phyloP scores from a whole-genome alignment of 192 early-diverging fungal genomes.

The Umbelopsis sp. region DNA sequence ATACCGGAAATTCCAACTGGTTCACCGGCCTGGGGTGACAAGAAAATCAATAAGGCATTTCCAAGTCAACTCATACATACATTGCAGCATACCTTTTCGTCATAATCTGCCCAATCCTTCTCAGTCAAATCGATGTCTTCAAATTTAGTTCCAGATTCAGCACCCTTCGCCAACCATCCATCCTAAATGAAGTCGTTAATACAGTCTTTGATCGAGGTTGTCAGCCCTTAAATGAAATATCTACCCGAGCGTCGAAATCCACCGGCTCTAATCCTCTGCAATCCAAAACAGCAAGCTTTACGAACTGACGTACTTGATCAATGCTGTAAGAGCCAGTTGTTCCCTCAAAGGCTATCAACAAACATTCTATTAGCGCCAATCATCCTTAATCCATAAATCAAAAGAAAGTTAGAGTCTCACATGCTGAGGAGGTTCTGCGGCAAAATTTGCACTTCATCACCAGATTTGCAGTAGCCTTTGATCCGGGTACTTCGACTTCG shows the following conservation, averaged over 20 bases:
- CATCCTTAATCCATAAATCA: background rate
- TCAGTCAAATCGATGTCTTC: slow-evolving; percentile 80
- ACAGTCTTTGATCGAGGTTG: background rate
- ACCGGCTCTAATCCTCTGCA: slow-evolving; percentile 85
- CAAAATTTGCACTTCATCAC: slow-evolving; percentile 94
- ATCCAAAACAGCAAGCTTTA: slow-evolving; percentile 71
- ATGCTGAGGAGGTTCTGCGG: slow-evolving; percentile 70
- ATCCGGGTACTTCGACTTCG: slow-evolving; percentile 63
- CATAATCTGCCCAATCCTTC: slow-evolving; percentile 89
- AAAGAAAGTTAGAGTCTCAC: slow-evolving; percentile 27
- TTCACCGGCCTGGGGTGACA: slow-evolving; percentile 47
- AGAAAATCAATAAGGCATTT: background rate
- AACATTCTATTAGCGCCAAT: background rate
- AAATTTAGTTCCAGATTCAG: slow-evolving; percentile 71
- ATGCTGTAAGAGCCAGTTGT: background rate
- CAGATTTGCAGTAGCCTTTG: slow-evolving; percentile 81
- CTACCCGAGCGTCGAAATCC: slow-evolving; percentile 68
- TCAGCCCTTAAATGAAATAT: background rate
- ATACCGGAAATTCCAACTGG: slow-evolving; percentile 70
- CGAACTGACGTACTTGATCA: slow-evolving; percentile 45
- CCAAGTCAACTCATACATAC: background rate
- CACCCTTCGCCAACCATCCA: slow-evolving; percentile 71
- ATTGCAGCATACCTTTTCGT: slow-evolving; percentile 65
- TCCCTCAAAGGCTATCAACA: slow-evolving; percentile 27
- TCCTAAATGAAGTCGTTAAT: slow-evolving; percentile 11